phyloP scores from a whole-genome alignment of 495 filamentous ascomycete genomes.

The Viridothelium virens region DNA sequence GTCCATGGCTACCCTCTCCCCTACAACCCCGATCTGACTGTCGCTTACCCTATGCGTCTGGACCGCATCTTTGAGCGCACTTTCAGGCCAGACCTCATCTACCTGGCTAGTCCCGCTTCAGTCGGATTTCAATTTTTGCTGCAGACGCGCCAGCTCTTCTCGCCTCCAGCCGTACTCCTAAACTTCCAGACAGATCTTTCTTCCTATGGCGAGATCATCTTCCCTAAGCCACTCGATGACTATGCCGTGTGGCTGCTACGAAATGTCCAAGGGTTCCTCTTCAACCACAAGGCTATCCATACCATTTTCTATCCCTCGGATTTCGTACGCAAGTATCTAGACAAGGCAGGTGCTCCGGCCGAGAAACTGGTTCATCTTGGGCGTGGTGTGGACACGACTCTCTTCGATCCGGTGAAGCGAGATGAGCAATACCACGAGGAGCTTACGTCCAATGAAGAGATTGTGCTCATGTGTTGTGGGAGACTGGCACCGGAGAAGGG shows the following conservation, averaged over 20 bases:
- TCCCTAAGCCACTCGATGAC: constrained; percentile 47
- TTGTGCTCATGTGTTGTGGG: constrained; percentile 52
- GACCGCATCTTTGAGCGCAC: constrained; percentile 45
- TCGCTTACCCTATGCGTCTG: constrained; percentile 55
- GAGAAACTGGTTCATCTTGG: constrained; percentile 48
- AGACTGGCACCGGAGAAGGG: constrained; percentile 59
- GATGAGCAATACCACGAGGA: constrained; percentile 41
- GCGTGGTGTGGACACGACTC: constrained; percentile 52
- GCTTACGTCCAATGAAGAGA: constrained; percentile 50
- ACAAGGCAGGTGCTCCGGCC: constrained; percentile 41
- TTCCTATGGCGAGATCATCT: constrained; percentile 54
- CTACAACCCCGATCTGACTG: constrained; percentile 55
- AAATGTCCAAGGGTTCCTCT: constrained; percentile 51
- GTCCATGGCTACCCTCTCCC: constrained; percentile 54
- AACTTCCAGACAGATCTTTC: constrained; percentile 62
- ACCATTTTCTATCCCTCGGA: constrained; percentile 56
- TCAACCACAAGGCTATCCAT: constrained; percentile 47
- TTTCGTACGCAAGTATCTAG: constrained; percentile 49
- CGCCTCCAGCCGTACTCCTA: constrained; percentile 47
- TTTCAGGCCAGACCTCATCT: constrained; percentile 52
- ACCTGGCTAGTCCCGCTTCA: constrained; percentile 56
- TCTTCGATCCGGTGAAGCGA: constrained; percentile 46
- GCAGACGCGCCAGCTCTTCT: constrained; percentile 47
- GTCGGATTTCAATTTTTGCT: constrained; percentile 58
- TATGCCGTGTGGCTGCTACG: constrained; percentile 50